Evolutionary conservation across 805 yeast species (phyloP), one percentile per base, ranked within the genome.

Genomic region (Sugiyamaella marilandica): DNA sequence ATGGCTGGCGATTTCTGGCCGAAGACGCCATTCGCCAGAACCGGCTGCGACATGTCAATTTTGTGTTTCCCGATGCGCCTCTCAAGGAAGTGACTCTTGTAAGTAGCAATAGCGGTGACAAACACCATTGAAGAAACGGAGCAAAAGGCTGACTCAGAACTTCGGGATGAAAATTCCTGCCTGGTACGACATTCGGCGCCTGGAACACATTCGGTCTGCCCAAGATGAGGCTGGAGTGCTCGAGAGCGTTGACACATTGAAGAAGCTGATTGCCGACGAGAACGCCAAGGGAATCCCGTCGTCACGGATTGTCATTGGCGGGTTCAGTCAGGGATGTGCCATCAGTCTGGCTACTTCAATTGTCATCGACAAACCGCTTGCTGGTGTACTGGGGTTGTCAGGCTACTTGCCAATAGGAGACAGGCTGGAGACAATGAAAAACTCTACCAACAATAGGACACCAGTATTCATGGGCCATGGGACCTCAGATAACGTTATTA

Each of bases 301-400:
- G 10, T 60, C 64, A 34, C 79, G 85, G 50, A 85, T 94, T 45
- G 73, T 94, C n/a, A 73, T 94, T 53, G 98, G 98, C 34, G 99
- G 99, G 0, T 94, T 94, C 66, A 85, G 95, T 3, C 99, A 94
- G 70, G 99, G 99, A 51, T 95, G 89, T 47, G 90, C 95, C 1
- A 55, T 92, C 10, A 71, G 94, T 1, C 71, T 87, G 54, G 65
- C 63, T 24, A 55, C 66, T 7, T 57, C 67, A 1, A 35, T 62
- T 16, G 59, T 63, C 2, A 45, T 56, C 7, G 58, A 63, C 26
- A 65, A 71, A 52, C 85, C 85, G 62, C 72, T 91, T 18, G 98
- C 87, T 8, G 98, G 96, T 1, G 75, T 87, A 31, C 67, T 89
- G 19, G 80, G 83, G 0, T 70, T 92, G 46, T 86, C 96, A 0